These are phyloP conservation scores for Leishmania tarentolae DNA, from an alignment of 208 protist genomes.

Conservation along the genomic window DNA sequence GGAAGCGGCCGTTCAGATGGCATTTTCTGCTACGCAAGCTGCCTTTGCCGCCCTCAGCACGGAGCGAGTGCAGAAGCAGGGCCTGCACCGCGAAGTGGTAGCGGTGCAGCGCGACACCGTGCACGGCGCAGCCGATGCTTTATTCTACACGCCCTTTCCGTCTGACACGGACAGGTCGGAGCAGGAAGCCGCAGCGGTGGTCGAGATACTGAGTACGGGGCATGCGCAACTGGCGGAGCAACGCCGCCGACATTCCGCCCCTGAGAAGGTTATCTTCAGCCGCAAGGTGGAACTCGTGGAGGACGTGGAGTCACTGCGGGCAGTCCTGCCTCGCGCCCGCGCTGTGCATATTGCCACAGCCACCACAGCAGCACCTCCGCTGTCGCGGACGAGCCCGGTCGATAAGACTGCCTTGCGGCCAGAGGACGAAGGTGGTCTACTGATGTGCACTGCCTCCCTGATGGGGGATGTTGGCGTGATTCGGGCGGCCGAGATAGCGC, in stretches of 20 bases:
- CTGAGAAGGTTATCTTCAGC: constrained; percentile 27
- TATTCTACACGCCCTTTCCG: constrained; percentile 50
- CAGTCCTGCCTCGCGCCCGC: constrained; percentile 43
- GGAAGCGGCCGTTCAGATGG: constrained; percentile 78
- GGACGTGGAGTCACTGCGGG: constrained; percentile 50
- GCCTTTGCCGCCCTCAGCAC: constrained; percentile 66
- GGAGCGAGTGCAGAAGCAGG: constrained; percentile 57
- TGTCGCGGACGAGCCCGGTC: constrained; percentile 4
- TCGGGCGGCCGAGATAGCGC: constrained; percentile 63
- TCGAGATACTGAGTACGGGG: constrained; percentile 32
- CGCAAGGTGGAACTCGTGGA: constrained; percentile 54
- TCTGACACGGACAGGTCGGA: constrained; percentile 65
- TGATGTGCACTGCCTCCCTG: constrained; percentile 22
- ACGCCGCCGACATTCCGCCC: background rate
- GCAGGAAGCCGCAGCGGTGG: constrained; percentile 59
- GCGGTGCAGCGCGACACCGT: constrained; percentile 60
- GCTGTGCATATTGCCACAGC: constrained; percentile 42
- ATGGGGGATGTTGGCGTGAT: constrained; percentile 54
- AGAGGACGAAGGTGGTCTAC: constrained; percentile 32
- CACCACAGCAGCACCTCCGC: constrained; percentile 20
- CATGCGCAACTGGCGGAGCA: constrained; percentile 24
- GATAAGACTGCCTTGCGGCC: constrained; percentile 11
- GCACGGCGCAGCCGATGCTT: constrained; percentile 11
- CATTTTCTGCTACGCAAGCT: constrained; percentile 83
- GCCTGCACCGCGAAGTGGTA: constrained; percentile 66